phyloP scores from a whole-genome alignment of 805 yeast genomes.

The Teunomyces funiuensis region DNA sequence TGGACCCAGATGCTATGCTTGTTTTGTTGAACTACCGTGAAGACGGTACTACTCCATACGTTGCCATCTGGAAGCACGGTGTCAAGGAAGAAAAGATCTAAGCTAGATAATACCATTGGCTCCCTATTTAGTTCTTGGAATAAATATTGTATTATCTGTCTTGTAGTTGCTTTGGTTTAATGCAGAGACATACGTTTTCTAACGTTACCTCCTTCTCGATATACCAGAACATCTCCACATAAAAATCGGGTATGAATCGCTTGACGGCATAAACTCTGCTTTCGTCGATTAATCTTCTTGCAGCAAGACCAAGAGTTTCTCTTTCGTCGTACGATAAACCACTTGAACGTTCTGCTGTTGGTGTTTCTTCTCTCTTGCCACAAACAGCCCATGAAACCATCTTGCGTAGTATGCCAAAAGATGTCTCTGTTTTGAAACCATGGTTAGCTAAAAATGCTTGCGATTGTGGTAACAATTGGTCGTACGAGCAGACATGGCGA shows the following conservation, averaged over 20 bases:
- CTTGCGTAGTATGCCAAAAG: conserved; percentile 54
- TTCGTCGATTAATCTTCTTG: conserved; percentile 74
- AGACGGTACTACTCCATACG: conserved; percentile 97
- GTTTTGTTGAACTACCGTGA: conserved; percentile 99
- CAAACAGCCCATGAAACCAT: conserved; percentile 89
- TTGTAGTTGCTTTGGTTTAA: conserved; percentile 4
- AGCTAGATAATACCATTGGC: conserved; percentile 20
- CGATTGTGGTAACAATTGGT: conserved; percentile 52
- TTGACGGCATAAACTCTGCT: conserved; percentile 57
- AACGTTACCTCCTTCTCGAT: conserved; percentile 56
- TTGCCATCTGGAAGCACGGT: conserved; percentile 99
- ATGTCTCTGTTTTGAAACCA: conserved; percentile 32
- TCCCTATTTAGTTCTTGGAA: conserved; percentile 3
- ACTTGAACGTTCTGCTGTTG: conserved; percentile 37
- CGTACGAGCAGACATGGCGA: conserved; percentile 74
- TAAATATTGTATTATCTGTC: conserved; percentile 2
- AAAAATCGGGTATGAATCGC: conserved; percentile 30
- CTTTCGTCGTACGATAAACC: conserved; percentile 48
- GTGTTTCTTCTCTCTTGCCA: conserved; percentile 44
- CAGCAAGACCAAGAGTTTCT: conserved; percentile 60
- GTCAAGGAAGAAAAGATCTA: conserved; percentile 85
- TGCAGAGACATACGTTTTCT: conserved; percentile 62
- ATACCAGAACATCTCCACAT: conserved; percentile 57
- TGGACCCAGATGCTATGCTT: conserved; percentile 99
- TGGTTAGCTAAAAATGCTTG: conserved; percentile 33